Percentiles rank a stretch among this genome's conserved stretches.
Evolutionary conservation across 768 basidiomycete species (phyloP).

Genomic region (Boletus rubroflammeus): DNA sequence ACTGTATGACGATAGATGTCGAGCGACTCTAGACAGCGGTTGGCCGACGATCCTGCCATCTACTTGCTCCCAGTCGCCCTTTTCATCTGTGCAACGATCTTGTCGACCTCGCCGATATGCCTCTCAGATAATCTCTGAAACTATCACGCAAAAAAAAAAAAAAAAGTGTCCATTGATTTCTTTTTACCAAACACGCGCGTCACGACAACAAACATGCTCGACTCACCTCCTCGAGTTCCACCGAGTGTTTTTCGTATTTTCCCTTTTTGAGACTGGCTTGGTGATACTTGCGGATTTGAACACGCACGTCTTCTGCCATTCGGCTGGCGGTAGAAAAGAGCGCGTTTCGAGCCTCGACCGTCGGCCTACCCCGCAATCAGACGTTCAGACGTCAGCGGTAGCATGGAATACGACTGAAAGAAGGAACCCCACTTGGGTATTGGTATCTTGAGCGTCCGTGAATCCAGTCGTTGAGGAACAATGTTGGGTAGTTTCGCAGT

Average conservation of each 20-base stretch:
- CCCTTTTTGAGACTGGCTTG: slow-evolving; percentile 64
- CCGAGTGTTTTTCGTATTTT: slow-evolving; percentile 63
- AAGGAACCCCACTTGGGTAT: slow-evolving; percentile 64
- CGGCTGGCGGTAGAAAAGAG: slow-evolving; percentile 54
- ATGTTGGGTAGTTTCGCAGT: slow-evolving; percentile 71
- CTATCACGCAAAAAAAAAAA: slow-evolving; percentile 33
- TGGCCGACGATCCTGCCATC: not conserved
- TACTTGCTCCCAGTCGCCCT: slow-evolving; percentile 43
- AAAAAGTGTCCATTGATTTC: not conserved
- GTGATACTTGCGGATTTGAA: slow-evolving; percentile 72
- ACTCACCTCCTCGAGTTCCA: slow-evolving; percentile 61
- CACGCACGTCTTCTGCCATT: slow-evolving; percentile 71
- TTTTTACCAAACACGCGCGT: not conserved
- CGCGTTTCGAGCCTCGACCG: slow-evolving; percentile 63
- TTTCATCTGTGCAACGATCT: slow-evolving; percentile 58
- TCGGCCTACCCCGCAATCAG: slow-evolving; percentile 48
- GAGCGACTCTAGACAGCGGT: not conserved
- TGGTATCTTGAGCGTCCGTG: slow-evolving; percentile 70
- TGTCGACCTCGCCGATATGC: slow-evolving; percentile 63
- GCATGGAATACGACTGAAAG: not conserved
- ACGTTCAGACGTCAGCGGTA: not conserved
- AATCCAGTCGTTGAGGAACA: slow-evolving; percentile 67
- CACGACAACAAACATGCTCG: not conserved
- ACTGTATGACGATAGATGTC: not conserved
- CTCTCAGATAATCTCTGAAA: slow-evolving; percentile 72